Evolutionary conservation across 1,284 basidiomycete species (phyloP).

Genomic region (Entoloma clypeatum): DNA sequence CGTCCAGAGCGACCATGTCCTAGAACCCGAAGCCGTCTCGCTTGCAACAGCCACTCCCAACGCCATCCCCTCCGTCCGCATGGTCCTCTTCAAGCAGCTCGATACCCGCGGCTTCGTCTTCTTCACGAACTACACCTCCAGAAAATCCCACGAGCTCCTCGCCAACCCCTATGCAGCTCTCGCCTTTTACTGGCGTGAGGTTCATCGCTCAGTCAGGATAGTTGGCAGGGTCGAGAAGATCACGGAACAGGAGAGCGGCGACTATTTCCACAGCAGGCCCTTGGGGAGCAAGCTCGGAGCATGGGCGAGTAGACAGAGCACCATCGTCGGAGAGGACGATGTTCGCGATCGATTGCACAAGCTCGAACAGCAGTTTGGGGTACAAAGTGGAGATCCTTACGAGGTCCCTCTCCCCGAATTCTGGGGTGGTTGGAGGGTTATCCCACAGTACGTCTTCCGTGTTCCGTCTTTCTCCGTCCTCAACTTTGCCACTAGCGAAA

Average conservation of each 20-base stretch:
- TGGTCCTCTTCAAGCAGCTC: conserved; percentile 91
- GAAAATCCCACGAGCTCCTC: conserved; percentile 82
- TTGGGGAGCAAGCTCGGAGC: conserved; percentile 86
- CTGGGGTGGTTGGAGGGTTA: conserved; percentile 96
- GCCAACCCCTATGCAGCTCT: conserved; percentile 79
- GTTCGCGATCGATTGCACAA: conserved; percentile 61
- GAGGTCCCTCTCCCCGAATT: conserved; percentile 82
- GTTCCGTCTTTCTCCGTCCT: conserved; percentile 4
- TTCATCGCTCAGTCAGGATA: conserved; percentile 80
- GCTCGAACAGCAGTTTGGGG: conserved; percentile 59
- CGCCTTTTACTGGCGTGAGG: conserved; percentile 90
- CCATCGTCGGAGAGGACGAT: conserved; percentile 67
- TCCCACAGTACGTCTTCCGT: conserved; percentile 57
- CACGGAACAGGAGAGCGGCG: conserved; percentile 64
- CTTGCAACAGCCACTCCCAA: conserved; percentile 72
- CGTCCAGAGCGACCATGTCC: conserved; percentile 47
- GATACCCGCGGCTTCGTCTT: conserved; percentile 88
- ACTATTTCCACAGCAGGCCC: conserved; percentile 85
- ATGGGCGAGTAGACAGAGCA: conserved; percentile 89
- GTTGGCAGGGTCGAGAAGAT: conserved; percentile 84
- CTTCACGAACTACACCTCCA: conserved; percentile 93
- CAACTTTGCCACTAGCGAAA: conserved; percentile 39
- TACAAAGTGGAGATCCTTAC: conserved; percentile 38
- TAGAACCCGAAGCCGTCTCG: conserved; percentile 86
- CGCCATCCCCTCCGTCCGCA: conserved; percentile 82